These are phyloP conservation scores for Didymella glomerata DNA, from an alignment of 2,329 filamentous ascomycete genomes.

Conservation along the genomic window DNA sequence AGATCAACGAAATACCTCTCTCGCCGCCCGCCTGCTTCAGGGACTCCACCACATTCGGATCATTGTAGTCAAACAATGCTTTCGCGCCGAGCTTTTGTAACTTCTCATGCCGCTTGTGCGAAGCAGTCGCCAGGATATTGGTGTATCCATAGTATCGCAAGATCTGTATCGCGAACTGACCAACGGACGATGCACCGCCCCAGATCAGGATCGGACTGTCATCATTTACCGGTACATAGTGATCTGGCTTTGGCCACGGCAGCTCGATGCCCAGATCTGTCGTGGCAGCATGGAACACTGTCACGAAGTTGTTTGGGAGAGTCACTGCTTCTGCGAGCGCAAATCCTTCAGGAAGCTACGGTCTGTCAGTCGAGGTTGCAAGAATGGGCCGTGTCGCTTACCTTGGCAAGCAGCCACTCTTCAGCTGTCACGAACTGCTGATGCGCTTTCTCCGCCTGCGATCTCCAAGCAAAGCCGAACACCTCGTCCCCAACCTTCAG, in stretches of 20 bases:
- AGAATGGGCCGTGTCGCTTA: neutral
- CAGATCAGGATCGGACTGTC: constrained; percentile 53
- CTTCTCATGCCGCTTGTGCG: constrained; percentile 50
- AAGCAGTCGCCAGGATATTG: constrained; percentile 52
- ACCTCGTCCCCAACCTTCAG: constrained; percentile 65
- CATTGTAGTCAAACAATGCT: constrained; percentile 53
- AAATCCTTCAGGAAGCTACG: constrained; percentile 54
- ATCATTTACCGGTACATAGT: constrained; percentile 47
- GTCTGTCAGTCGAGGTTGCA: constrained; percentile 14
- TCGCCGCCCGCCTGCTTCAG: constrained; percentile 34
- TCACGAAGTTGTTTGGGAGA: constrained; percentile 65
- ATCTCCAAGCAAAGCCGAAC: constrained; percentile 63
- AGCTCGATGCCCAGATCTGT: constrained; percentile 62
- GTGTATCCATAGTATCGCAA: constrained; percentile 53
- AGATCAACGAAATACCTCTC: constrained; percentile 36
- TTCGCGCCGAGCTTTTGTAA: constrained; percentile 51
- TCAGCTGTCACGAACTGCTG: constrained; percentile 65
- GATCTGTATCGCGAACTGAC: constrained; percentile 55
- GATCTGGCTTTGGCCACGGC: constrained; percentile 64
- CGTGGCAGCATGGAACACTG: constrained; percentile 64
- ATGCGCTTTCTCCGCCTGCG: constrained; percentile 60
- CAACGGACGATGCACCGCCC: constrained; percentile 56
- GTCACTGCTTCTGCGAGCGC: constrained; percentile 60
- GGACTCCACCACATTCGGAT: constrained; percentile 38
- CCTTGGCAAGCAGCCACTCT: constrained; percentile 55